Base-by-base conservation (phyloP, 1,139 yeast species). In the Yamadazyma buinensis region DNA sequence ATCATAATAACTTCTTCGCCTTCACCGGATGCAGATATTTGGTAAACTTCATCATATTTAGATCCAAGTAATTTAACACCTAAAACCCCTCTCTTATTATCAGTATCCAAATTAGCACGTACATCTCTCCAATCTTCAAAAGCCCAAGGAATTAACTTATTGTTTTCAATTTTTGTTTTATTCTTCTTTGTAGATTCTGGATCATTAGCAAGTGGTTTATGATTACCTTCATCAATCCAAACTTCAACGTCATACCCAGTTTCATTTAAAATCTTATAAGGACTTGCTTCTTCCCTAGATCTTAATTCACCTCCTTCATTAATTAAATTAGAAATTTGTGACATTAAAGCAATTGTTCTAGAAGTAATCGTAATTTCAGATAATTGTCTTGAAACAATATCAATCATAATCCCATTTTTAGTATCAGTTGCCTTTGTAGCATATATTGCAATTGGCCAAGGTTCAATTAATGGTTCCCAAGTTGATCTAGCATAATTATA, bases 391-490 rank as follows among this genome's bases (percentile, higher is more conserved):
- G 97, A 84, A 14, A 77, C 75, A 10, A 90, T 62, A 47, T 85
- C 92, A 10, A 77, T 54, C 33, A 65, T 54, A 26, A 87, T 58
- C 20, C 75, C 64, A 20, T 72, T 57, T 9, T 72, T 70, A 0
- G 78, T 73, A 3, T 63, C 61, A 3, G 54, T 41, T 0, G 62
- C 57, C 41, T 71, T 75, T 0, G 84, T 67, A 2, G 84, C 77
- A 54, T 85, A 88, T 13, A 88, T 57, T 0, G 88, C 80, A 35
- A 92, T 65, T 9, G 90, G 84, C 86, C 95, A 85, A 0, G 92
- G 81, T 49, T 94, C 98, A 32, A 92, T 57, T 30, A 94, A 64
- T 0, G 98, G 97, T 49, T 94, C 98, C 99, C 99, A 94, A 1
- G 94, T 78, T 0, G 97, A 88, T 46, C 87, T 79, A 0, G 97